phyloP scores from a whole-genome alignment of 306 rosid species.

The Heteromeles arbutifolia region DNA sequence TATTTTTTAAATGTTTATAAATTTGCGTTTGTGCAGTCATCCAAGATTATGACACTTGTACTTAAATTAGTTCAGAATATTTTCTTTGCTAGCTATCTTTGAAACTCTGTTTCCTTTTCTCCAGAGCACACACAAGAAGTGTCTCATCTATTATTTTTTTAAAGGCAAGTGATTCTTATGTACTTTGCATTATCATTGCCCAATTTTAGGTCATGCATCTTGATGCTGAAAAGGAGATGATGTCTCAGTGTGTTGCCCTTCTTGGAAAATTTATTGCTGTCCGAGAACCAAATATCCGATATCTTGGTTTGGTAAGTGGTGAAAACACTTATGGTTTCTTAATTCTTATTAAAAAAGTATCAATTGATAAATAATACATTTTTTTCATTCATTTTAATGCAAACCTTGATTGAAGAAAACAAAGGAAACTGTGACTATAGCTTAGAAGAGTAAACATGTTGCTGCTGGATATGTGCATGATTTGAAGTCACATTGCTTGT shows the following conservation, averaged over 20 bases:
- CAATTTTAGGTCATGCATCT: conserved; percentile 94
- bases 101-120: neutral
- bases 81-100: neutral
- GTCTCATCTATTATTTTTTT: neutral
- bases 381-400: neutral
- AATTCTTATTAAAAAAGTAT: neutral
- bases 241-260: conserved; percentile 99
- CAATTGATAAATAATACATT: neutral
- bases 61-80: neutral
- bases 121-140: neutral
- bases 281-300: conserved; percentile 97
- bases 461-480: conserved; percentile 11
- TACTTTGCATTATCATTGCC: conserved; percentile 20
- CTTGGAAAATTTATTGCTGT: conserved; percentile 99
- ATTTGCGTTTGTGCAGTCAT: neutral
- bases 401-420: neutral
- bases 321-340: neutral
- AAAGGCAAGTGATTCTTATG: neutral
- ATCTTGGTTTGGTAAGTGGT: conserved; percentile 88
- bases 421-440: neutral
- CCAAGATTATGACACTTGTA: neutral
- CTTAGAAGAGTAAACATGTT: conserved; percentile 18
- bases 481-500: conserved; percentile 26
- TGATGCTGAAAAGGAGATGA: conserved; percentile 99
- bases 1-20: neutral